Evolutionary conservation across 768 basidiomycete genomes (phyloP).

Genomic region (Rickenella mellea): DNA sequence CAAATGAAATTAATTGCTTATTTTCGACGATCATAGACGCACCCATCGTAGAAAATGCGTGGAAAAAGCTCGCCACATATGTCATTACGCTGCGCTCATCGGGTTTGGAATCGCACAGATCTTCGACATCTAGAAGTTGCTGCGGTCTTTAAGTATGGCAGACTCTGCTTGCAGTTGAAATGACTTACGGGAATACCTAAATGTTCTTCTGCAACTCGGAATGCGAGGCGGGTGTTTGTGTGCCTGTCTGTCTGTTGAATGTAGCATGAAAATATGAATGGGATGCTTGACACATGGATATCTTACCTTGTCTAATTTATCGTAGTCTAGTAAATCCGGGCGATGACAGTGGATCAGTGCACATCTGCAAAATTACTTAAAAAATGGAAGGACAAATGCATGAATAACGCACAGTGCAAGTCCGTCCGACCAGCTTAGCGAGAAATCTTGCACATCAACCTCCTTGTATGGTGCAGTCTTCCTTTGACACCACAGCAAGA

Average conservation of each 20-base stretch:
- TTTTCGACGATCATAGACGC: constrained; percentile 13
- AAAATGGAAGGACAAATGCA: constrained; percentile 5
- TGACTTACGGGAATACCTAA: constrained; percentile 79
- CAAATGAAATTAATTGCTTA: neutral
- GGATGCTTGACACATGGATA: neutral
- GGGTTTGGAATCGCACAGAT: constrained; percentile 83
- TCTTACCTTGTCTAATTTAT: constrained; percentile 72
- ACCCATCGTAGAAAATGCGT: constrained; percentile 98
- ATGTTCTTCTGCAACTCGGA: constrained; percentile 78
- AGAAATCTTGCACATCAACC: constrained; percentile 91
- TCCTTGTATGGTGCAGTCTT: constrained; percentile 88
- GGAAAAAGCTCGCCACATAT: constrained; percentile 95
- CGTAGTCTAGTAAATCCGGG: constrained; percentile 88
- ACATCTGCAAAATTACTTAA: constrained; percentile 48
- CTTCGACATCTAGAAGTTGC: constrained; percentile 95
- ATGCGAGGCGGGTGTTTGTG: constrained; percentile 80
- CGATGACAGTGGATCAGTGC: constrained; percentile 97
- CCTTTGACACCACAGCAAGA: constrained; percentile 96
- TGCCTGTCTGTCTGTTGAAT: constrained; percentile 58
- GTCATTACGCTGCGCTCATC: constrained; percentile 98
- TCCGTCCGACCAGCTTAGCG: constrained; percentile 88
- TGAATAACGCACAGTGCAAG: constrained; percentile 73
- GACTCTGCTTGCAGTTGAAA: neutral
- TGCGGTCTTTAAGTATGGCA: constrained; percentile 21
- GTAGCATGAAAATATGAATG: constrained; percentile 7